These are phyloP conservation scores for Pterulicium gracile DNA, from an alignment of 1,284 basidiomycete genomes.

Conservation along the genomic window DNA sequence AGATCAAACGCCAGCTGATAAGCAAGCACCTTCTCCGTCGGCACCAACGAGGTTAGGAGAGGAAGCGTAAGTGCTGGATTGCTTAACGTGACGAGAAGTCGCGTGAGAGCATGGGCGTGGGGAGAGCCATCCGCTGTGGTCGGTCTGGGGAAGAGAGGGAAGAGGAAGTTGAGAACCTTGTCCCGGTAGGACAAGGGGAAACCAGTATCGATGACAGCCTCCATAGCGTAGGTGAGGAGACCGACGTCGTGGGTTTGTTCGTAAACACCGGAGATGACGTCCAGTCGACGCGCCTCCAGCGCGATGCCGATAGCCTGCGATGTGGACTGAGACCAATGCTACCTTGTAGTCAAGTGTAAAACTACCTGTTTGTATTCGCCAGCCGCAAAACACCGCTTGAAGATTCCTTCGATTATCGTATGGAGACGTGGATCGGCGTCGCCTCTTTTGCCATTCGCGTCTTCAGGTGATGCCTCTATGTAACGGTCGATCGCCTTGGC, in stretches of 20 bases:
- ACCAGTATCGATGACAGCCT: conserved; percentile 77
- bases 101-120: conserved; percentile 69
- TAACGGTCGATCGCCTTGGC: conserved; percentile 94
- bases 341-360: conserved; percentile 8
- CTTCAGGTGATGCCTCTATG: conserved; percentile 49
- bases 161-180: conserved; percentile 75
- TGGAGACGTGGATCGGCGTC: conserved; percentile 73
- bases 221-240: conserved; percentile 83
- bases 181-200: conserved; percentile 77
- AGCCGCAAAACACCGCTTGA: conserved; percentile 73
- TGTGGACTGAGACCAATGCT: conserved; percentile 6
- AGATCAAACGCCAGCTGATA: conserved; percentile 94
- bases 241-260: conserved; percentile 61
- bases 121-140: conserved; percentile 60
- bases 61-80: conserved; percentile 65
- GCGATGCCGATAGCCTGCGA: conserved; percentile 86
- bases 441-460: conserved; percentile 30
- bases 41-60: conserved; percentile 61
- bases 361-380: conserved; percentile 82
- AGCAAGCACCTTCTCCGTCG: conserved; percentile 65
- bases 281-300: conserved; percentile 79
- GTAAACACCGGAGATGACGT: conserved; percentile 74
- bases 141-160: conserved; percentile 72
- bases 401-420: conserved; percentile 80
- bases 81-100: conserved; percentile 81